A percentile compares a stretch with the other conserved stretches of the same genome.
Conservation (phyloP, 305 asterid species). For the Andrographis paniculata region DNA sequence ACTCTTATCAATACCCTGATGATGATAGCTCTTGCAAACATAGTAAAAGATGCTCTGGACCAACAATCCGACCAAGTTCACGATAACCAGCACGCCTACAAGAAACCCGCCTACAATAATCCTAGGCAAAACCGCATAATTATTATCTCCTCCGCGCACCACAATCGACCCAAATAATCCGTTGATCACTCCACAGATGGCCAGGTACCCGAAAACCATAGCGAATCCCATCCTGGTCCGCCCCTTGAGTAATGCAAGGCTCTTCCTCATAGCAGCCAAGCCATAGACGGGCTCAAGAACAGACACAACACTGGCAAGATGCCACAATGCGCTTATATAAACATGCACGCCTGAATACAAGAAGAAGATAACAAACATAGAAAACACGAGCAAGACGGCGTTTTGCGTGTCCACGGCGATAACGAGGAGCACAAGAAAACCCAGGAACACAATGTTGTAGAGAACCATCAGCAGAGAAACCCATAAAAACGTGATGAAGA, state of each 20-base stretch:
- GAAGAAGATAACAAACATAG: neutral
- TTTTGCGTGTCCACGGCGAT: neutral
- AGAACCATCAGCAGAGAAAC: constrained; percentile 22
- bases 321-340: constrained; percentile 43
- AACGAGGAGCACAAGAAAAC: constrained; percentile 15
- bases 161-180: constrained; percentile 15
- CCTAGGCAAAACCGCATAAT: neutral
- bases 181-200: constrained; percentile 13
- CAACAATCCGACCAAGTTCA: constrained; percentile 36
- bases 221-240: constrained; percentile 24
- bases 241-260: constrained; percentile 41
- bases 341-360: constrained; percentile 24
- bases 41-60: constrained; percentile 43
- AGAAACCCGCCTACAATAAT: constrained; percentile 27
- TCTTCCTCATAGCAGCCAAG: constrained; percentile 39
- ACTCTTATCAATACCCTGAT: constrained; percentile 40
- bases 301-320: constrained; percentile 42
- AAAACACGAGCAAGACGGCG: neutral
- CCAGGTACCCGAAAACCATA: constrained; percentile 26
- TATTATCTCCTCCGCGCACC: constrained; percentile 13
- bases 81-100: constrained; percentile 19
- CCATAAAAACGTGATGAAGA: constrained; percentile 38
- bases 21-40: constrained; percentile 45
- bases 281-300: constrained; percentile 51
- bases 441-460: constrained; percentile 22